A percentile compares a stretch with the other conserved stretches of the same genome.
These are phyloP conservation scores for Pichia sp. DNA, from an alignment of 1,139 yeast genomes.

Conservation along the genomic window DNA sequence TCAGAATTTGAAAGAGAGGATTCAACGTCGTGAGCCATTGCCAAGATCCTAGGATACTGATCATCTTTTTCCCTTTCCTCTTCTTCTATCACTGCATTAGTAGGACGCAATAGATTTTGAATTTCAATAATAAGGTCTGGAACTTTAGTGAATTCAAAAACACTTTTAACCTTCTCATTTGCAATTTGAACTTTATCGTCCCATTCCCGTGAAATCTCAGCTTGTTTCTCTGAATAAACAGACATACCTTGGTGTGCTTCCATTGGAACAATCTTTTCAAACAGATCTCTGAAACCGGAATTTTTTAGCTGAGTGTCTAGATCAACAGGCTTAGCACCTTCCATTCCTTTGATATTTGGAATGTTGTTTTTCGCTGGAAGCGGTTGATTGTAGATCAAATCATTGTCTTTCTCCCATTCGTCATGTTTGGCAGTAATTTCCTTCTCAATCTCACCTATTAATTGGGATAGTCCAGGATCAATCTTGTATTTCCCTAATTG, in stretches of 20 bases:
- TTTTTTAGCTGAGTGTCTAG: constrained; percentile 45
- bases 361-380: constrained; percentile 56
- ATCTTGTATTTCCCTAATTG: neutral
- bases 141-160: constrained; percentile 68
- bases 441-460: constrained; percentile 5
- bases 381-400: constrained; percentile 74
- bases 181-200: constrained; percentile 72
- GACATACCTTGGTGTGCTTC: constrained; percentile 83
- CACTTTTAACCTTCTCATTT: constrained; percentile 69
- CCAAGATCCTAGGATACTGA: constrained; percentile 22
- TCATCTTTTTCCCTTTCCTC: constrained; percentile 16
- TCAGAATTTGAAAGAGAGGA: constrained; percentile 6
- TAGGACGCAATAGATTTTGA: constrained; percentile 30
- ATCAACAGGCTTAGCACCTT: constrained; percentile 62
- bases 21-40: constrained; percentile 21
- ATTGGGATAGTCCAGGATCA: constrained; percentile 1
- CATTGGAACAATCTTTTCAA: constrained; percentile 76
- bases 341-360: constrained; percentile 60
- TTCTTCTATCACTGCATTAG: constrained; percentile 14
- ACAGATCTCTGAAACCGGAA: constrained; percentile 46
- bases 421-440: constrained; percentile 32
- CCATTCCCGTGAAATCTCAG: constrained; percentile 65
- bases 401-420: constrained; percentile 71
- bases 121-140: constrained; percentile 59
- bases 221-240: constrained; percentile 83